Evolutionary conservation across 2,329 filamentous ascomycete species (phyloP).

Genomic region (Pseudogymnoascus sp.): DNA sequence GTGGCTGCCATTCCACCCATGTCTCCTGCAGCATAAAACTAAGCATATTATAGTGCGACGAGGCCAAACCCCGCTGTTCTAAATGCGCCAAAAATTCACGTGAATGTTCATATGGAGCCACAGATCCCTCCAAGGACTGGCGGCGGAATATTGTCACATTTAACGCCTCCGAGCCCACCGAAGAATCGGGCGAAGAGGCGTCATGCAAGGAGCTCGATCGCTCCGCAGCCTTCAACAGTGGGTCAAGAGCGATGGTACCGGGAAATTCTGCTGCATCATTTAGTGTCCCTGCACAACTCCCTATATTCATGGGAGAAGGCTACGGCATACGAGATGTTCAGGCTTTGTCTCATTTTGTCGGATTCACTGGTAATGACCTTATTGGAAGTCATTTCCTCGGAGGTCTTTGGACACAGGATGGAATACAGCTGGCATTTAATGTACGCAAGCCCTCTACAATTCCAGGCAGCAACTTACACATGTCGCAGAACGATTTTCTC

Average conservation of each 20-base stretch:
- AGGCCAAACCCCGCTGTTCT: not conserved
- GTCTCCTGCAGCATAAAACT: not conserved
- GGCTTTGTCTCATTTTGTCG: not conserved
- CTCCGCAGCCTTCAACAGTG: not conserved
- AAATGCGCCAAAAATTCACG: not conserved
- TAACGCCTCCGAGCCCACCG: not conserved
- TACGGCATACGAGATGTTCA: not conserved
- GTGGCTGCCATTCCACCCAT: not conserved
- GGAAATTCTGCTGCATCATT: not conserved
- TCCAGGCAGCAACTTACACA: not conserved
- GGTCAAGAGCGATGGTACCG: not conserved
- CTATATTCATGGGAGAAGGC: not conserved
- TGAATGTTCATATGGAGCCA: not conserved
- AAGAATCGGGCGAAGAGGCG: not conserved
- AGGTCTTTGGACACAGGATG: conserved; percentile 15
- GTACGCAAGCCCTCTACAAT: not conserved
- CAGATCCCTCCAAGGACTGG: not conserved
- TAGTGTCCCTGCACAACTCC: not conserved
- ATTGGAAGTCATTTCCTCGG: conserved; percentile 3
- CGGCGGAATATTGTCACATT: not conserved
- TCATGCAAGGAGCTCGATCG: not conserved
- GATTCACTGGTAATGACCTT: not conserved
- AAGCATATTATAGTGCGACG: conserved; percentile 4
- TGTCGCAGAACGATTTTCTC: conserved; percentile 16
- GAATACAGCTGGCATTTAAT: conserved; percentile 17